phyloP scores from a whole-genome alignment of 2,329 filamentous ascomycete genomes.

The Calonectria henricotiae region DNA sequence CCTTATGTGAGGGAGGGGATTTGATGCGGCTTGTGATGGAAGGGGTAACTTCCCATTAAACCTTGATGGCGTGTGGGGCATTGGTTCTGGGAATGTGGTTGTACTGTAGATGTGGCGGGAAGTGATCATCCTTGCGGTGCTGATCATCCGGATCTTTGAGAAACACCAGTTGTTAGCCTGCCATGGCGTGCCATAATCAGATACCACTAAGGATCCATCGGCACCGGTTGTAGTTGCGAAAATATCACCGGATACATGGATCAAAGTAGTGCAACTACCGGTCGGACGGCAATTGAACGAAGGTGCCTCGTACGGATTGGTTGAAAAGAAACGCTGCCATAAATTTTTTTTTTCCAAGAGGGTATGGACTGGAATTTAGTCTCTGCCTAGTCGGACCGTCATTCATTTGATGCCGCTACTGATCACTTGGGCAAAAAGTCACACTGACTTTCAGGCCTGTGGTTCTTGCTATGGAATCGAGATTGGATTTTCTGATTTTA shows the following conservation, averaged over 20 bases:
- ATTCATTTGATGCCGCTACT: background rate
- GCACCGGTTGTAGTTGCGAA: background rate
- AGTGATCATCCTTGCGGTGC: slow-evolving; percentile 19
- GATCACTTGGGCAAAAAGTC: slow-evolving; percentile 9
- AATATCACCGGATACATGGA: background rate
- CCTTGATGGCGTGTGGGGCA: slow-evolving; percentile 13
- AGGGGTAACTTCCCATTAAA: slow-evolving; percentile 23
- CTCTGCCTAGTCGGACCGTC: background rate
- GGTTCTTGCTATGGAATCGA: background rate
- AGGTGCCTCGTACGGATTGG: background rate
- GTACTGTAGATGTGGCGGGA: slow-evolving; percentile 8
- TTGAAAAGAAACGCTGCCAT: background rate
- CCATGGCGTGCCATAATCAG: background rate
- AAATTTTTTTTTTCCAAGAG: background rate
- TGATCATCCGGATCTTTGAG: slow-evolving; percentile 7
- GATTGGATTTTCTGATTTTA: slow-evolving; percentile 21
- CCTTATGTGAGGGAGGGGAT: slow-evolving; percentile 1
- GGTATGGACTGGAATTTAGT: slow-evolving; percentile 8
- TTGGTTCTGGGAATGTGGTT: slow-evolving; percentile 5
- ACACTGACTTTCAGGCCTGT: background rate
- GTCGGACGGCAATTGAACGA: background rate
- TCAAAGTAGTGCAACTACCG: background rate
- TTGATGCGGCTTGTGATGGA: background rate
- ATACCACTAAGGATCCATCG: background rate
- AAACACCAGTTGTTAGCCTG: background rate